These are phyloP conservation scores for Pilatotrama ljubarskyi DNA, from an alignment of 768 basidiomycete species.

Conservation along the genomic window DNA sequence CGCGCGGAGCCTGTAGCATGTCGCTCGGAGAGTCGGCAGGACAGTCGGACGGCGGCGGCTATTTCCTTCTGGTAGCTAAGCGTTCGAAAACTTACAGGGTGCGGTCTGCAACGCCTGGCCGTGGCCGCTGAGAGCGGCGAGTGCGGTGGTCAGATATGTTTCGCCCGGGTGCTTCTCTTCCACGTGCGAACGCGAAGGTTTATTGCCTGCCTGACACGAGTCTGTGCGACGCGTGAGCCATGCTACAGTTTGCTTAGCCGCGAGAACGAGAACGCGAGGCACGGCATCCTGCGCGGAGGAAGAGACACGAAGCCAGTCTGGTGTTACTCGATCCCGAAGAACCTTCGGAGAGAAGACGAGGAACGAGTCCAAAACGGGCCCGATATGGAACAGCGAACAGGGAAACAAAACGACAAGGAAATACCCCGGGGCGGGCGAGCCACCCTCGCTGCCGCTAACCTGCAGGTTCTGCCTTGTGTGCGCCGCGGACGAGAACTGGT, in stretches of 20 bases:
- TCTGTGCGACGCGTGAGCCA: background rate
- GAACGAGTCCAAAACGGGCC: background rate
- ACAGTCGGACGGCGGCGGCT: background rate
- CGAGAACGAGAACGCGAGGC: background rate
- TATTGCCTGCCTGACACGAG: background rate
- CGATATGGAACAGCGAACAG: background rate
- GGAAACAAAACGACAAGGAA: background rate
- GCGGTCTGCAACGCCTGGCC: slow-evolving; percentile 5
- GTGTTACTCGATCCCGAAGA: slow-evolving; percentile 15
- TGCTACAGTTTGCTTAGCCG: background rate
- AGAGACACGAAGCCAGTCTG: background rate
- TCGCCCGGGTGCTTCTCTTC: slow-evolving; percentile 1
- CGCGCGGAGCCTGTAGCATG: background rate
- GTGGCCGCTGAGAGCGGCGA: background rate
- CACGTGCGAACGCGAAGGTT: slow-evolving; percentile 5
- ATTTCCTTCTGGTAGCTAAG: background rate
- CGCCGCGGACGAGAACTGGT: background rate
- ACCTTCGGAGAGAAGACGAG: slow-evolving; percentile 19
- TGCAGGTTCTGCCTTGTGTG: background rate
- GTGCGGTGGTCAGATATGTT: background rate
- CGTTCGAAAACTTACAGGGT: slow-evolving; percentile 20
- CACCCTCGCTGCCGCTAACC: background rate
- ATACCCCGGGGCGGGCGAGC: background rate
- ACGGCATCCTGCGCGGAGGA: background rate
- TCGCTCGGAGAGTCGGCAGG: background rate